These are phyloP conservation scores for Iris pallida DNA, from an alignment of 116 monocot genomes.

Conservation along the genomic window DNA sequence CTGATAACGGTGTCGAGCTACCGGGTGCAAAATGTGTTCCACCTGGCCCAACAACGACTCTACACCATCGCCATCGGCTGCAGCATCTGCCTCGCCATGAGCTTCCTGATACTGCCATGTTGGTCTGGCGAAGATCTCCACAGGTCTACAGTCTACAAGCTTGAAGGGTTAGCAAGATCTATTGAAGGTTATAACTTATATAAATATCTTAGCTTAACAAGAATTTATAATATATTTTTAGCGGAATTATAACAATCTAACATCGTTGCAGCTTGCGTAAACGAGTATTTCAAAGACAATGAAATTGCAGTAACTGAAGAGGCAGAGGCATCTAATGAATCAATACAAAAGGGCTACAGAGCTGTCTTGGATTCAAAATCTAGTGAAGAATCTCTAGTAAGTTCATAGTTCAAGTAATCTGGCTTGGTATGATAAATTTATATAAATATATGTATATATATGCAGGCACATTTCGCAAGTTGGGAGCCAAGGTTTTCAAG, in stretches of 20 bases:
- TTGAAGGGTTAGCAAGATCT: constrained; percentile 58
- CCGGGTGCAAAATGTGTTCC: constrained; percentile 38
- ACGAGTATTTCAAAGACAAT: constrained; percentile 44
- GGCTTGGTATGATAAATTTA: too few species aligned
- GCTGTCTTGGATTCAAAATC: constrained; percentile 70
- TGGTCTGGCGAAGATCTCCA: constrained; percentile 83
- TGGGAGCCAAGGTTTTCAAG: constrained; percentile 78
- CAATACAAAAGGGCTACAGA: constrained; percentile 40
- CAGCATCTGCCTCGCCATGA: constrained; percentile 60
- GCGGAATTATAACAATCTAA: neutral
- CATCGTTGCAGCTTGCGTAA: constrained; percentile 38
- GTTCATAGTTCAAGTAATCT: neutral
- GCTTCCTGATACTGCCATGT: constrained; percentile 54
- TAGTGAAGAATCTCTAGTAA: constrained; percentile 58
- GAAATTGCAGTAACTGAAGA: constrained; percentile 18
- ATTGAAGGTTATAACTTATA: constrained; percentile 69
- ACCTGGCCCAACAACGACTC: constrained; percentile 43
- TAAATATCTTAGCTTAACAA: neutral
- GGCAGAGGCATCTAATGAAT: constrained; percentile 16
- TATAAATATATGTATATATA: neutral
- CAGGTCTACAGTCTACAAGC: constrained; percentile 42
- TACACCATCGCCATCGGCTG: constrained; percentile 70
- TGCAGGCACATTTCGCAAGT: constrained; percentile 70
- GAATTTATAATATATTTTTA: too few species aligned
- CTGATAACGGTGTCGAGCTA: constrained; percentile 68